Conservation (phyloP, 352 stramenopile genomes). For the Phytophthora fragariaefolia region DNA sequence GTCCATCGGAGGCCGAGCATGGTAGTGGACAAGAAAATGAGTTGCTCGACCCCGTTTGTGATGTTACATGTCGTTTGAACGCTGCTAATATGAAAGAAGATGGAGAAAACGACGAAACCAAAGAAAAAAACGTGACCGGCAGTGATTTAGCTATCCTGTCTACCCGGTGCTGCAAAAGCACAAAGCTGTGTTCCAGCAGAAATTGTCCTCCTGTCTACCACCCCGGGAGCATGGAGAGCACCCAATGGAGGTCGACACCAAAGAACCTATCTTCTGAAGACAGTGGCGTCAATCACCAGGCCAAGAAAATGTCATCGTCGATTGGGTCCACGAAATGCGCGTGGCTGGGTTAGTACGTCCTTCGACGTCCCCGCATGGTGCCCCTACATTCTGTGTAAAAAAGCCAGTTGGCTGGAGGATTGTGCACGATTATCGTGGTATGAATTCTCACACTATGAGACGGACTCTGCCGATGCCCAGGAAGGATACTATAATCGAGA, state of each 20-base stretch:
- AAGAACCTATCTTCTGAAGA: constrained; percentile 3
- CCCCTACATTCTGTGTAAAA: constrained; percentile 33
- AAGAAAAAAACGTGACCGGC: constrained; percentile 1
- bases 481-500: constrained; percentile 23
- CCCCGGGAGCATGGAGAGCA: constrained; percentile 5
- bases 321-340: constrained; percentile 10
- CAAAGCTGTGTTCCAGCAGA: constrained; percentile 11
- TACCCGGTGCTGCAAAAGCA: constrained; percentile 5
- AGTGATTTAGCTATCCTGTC: constrained; percentile 4
- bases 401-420: constrained; percentile 33
- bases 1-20: constrained; percentile 25
- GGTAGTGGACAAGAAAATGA: constrained; percentile 9
- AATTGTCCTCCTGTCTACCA: constrained; percentile 3
- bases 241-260: constrained; percentile 12
- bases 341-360: constrained; percentile 5
- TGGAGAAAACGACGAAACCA: constrained; percentile 11
- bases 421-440: constrained; percentile 24
- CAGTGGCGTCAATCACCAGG: constrained; percentile 11
- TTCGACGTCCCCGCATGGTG: constrained; percentile 20
- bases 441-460: constrained; percentile 10
- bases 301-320: constrained; percentile 25
- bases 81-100: not conserved
- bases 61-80: not conserved
- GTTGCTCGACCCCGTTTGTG: not conserved
- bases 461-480: constrained; percentile 15